phyloP scores from a whole-genome alignment of 805 yeast genomes.

The Barnettozyma vustinii region DNA sequence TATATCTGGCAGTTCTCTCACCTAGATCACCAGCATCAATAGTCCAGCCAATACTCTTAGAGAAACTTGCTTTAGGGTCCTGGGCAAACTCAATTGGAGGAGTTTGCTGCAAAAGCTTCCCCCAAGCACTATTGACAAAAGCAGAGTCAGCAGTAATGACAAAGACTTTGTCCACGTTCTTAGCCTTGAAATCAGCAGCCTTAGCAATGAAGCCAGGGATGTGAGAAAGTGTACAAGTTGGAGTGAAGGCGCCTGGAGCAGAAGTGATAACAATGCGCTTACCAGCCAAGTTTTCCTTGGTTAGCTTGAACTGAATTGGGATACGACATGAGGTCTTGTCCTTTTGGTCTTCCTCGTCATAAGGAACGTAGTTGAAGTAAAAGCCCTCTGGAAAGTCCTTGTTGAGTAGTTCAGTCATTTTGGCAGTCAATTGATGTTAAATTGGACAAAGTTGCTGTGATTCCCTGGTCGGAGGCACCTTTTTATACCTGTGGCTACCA shows the following conservation, averaged over 20 bases:
- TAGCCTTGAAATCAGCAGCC: slow-evolving; percentile 44
- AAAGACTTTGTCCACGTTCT: slow-evolving; percentile 55
- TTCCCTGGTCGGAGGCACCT: not conserved
- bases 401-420: slow-evolving; percentile 19
- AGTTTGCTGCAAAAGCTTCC: slow-evolving; percentile 31
- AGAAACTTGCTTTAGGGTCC: slow-evolving; percentile 59
- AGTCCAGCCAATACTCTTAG: slow-evolving; percentile 53
- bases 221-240: slow-evolving; percentile 69
- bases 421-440: not conserved
- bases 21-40: slow-evolving; percentile 51
- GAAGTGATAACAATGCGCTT: slow-evolving; percentile 55
- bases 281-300: slow-evolving; percentile 23
- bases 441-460: not conserved
- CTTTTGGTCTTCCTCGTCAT: slow-evolving; percentile 23
- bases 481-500: not conserved
- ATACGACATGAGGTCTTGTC: slow-evolving; percentile 21
- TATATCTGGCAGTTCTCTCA: slow-evolving; percentile 64
- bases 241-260: slow-evolving; percentile 87
- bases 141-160: slow-evolving; percentile 68
- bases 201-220: slow-evolving; percentile 60
- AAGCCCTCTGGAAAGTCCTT: slow-evolving; percentile 26
- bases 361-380: slow-evolving; percentile 26
- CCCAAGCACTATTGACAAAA: slow-evolving; percentile 70
- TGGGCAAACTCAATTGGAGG: slow-evolving; percentile 46
- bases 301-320: slow-evolving; percentile 22